Evolutionary conservation across 2,329 filamentous ascomycete species (phyloP).

Genomic region (Fusarium drepaniforme): DNA sequence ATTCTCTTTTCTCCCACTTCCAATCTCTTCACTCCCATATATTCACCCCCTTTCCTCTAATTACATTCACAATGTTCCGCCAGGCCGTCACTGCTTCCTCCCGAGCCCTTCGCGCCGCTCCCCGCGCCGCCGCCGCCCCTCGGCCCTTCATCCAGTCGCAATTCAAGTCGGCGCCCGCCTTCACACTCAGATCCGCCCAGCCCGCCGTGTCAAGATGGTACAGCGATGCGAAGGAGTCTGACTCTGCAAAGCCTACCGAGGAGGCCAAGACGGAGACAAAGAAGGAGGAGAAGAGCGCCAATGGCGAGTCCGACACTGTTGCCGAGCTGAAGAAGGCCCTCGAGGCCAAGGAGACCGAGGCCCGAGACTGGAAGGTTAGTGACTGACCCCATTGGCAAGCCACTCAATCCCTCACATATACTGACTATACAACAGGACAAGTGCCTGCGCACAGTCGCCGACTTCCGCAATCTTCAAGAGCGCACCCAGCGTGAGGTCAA

Average conservation of each 20-base stretch:
- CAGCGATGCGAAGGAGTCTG: slow-evolving; percentile 58
- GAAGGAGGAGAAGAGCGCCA: slow-evolving; percentile 44
- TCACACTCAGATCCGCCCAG: slow-evolving; percentile 52
- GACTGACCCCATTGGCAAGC: neutral
- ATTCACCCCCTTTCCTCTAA: slow-evolving; percentile 7
- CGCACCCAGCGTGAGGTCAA: slow-evolving; percentile 93
- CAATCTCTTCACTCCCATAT: slow-evolving; percentile 17
- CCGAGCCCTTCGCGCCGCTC: slow-evolving; percentile 57
- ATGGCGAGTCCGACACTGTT: slow-evolving; percentile 51
- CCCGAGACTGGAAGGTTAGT: slow-evolving; percentile 85
- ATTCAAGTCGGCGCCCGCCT: slow-evolving; percentile 52
- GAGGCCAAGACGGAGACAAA: slow-evolving; percentile 48
- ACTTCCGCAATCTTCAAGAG: slow-evolving; percentile 98
- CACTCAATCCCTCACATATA: slow-evolving; percentile 1
- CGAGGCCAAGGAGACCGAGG: slow-evolving; percentile 65
- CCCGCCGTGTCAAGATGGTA: slow-evolving; percentile 59
- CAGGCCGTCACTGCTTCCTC: slow-evolving; percentile 58
- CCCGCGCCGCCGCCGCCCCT: slow-evolving; percentile 51
- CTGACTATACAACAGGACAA: slow-evolving; percentile 75
- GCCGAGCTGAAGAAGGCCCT: slow-evolving; percentile 63
- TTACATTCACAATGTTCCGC: slow-evolving; percentile 57
- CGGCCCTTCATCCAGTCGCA: slow-evolving; percentile 53
- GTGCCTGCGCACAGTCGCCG: slow-evolving; percentile 92
- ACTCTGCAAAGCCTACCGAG: slow-evolving; percentile 43
- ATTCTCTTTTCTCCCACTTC: slow-evolving; percentile 4